These are phyloP conservation scores for Backusella sp. DNA, from an alignment of 192 early-diverging fungal species.

Conservation along the genomic window DNA sequence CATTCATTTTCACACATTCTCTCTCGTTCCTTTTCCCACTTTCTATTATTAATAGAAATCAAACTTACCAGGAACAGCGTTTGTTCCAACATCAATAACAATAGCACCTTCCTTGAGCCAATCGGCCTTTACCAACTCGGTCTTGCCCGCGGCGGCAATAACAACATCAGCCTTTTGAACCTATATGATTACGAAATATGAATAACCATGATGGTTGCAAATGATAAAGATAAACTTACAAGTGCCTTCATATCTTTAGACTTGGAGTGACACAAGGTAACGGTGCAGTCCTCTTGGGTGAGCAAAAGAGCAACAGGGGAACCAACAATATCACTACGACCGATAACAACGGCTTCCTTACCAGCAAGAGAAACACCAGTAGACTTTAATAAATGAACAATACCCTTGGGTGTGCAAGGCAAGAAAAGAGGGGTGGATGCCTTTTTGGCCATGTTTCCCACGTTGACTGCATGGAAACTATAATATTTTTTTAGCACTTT, in stretches of 20 bases:
- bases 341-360: conserved; percentile 91
- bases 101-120: conserved; percentile 94
- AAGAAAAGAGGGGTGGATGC: conserved; percentile 80
- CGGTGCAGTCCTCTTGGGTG: conserved; percentile 81
- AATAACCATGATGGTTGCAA: neutral
- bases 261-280: conserved; percentile 91
- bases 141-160: conserved; percentile 83
- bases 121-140: conserved; percentile 81
- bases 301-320: conserved; percentile 85
- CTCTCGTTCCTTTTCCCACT: neutral
- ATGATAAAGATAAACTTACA: conserved; percentile 43
- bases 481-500: conserved; percentile 4
- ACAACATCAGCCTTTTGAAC: conserved; percentile 81
- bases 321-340: conserved; percentile 97
- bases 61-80: conserved; percentile 65
- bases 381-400: conserved; percentile 77
- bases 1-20: neutral
- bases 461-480: conserved; percentile 92
- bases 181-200: conserved; percentile 11
- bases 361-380: conserved; percentile 65
- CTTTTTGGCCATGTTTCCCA: conserved; percentile 86
- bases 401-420: conserved; percentile 96
- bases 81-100: conserved; percentile 98
- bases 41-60: neutral
- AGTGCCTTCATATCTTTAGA: conserved; percentile 75